Conservation (phyloP, 148 eudicot genomes). For the Dianthus caryophyllus region DNA sequence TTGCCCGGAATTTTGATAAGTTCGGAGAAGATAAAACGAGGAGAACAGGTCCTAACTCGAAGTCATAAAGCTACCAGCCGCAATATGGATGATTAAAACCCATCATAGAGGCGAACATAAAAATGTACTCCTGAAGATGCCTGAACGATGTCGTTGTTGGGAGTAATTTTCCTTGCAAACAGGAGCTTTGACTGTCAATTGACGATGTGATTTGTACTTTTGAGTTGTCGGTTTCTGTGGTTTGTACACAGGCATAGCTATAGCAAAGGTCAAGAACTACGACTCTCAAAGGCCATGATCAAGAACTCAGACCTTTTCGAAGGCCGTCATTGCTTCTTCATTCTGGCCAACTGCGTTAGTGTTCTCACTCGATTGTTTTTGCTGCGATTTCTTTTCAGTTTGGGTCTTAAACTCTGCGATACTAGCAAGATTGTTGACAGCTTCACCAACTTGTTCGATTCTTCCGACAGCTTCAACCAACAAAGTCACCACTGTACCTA, state of each 20-base stretch:
- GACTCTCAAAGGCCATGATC: slow-evolving; percentile 24
- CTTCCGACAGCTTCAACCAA: slow-evolving; percentile 62
- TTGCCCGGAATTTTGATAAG: too few relatives aligned
- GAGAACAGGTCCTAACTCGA: too few relatives aligned
- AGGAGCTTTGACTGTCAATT: slow-evolving; percentile 2
- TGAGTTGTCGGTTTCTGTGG: background rate
- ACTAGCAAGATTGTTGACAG: slow-evolving; percentile 49
- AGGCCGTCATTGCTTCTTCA: slow-evolving; percentile 32
- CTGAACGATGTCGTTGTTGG: background rate
- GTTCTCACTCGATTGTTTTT: slow-evolving; percentile 24
- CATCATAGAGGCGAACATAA: background rate
- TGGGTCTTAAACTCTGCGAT: slow-evolving; percentile 49
- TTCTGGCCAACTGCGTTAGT: slow-evolving; percentile 25
- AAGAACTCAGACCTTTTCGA: slow-evolving; percentile 36
- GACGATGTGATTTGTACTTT: slow-evolving; percentile 7
- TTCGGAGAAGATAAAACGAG: too few relatives aligned
- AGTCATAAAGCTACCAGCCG: background rate
- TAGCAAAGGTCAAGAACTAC: slow-evolving; percentile 9
- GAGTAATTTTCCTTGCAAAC: background rate
- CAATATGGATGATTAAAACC: too few relatives aligned
- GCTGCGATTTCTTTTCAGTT: slow-evolving; percentile 31
- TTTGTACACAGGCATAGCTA: background rate
- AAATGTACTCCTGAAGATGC: background rate
- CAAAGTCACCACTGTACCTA: slow-evolving; percentile 58
- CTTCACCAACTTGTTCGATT: slow-evolving; percentile 49